Evolutionary conservation across 2,329 filamentous ascomycete species (phyloP).

Genomic region (Cordyceps javanica): DNA sequence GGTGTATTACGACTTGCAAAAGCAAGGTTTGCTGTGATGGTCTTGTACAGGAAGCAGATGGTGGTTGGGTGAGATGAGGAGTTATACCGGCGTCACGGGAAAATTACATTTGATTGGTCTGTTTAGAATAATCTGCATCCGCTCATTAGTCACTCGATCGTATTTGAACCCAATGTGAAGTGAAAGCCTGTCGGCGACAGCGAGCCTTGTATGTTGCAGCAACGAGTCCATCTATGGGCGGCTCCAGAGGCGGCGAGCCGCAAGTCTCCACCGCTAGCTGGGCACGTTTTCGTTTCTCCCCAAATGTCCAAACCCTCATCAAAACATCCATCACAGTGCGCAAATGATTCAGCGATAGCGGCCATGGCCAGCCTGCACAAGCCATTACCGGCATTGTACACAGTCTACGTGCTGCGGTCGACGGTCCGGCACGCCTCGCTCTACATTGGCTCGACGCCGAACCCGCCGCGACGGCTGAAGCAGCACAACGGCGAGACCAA

Average conservation of each 20-base stretch:
- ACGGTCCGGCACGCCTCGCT: constrained; percentile 63
- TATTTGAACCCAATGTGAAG: too few relatives aligned
- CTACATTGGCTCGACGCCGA: constrained; percentile 89
- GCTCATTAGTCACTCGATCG: not conserved
- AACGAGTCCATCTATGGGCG: too few relatives aligned
- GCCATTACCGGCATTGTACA: constrained; percentile 82
- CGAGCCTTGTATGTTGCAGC: too few relatives aligned
- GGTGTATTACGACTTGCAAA: constrained; percentile 92
- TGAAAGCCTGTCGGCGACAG: too few relatives aligned
- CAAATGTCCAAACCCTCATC: too few relatives aligned
- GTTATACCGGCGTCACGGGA: constrained; percentile 4
- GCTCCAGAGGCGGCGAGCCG: too few relatives aligned
- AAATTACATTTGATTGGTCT: not conserved
- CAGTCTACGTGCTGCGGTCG: constrained; percentile 86
- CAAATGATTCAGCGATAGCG: constrained; percentile 13
- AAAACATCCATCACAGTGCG: not conserved
- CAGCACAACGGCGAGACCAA: constrained; percentile 85
- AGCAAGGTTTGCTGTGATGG: constrained; percentile 72
- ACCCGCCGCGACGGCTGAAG: constrained; percentile 74
- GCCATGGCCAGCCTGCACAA: constrained; percentile 37
- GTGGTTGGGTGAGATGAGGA: constrained; percentile 3
- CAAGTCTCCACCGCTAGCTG: not conserved
- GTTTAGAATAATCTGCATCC: not conserved
- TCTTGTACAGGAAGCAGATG: constrained; percentile 7
- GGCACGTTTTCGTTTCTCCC: too few relatives aligned